A percentile compares a stretch with the other conserved stretches of the same genome.
These are phyloP conservation scores for Cordyceps farinosa DNA, from an alignment of 2,329 filamentous ascomycete species.

Conservation along the genomic window DNA sequence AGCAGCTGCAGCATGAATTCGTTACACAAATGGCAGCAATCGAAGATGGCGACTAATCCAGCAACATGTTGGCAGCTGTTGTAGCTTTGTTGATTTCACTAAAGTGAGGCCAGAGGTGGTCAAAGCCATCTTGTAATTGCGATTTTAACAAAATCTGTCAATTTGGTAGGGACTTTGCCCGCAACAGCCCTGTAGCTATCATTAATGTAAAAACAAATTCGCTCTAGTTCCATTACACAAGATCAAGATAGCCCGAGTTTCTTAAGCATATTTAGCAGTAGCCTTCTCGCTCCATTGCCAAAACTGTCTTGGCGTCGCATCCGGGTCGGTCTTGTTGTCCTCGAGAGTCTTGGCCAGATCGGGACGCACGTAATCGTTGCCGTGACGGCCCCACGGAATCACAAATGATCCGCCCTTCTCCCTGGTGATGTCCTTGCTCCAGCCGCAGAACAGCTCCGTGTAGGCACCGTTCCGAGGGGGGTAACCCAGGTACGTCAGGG, in stretches of 20 bases:
- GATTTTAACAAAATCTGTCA: background rate
- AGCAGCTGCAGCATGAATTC: slow-evolving; percentile 41
- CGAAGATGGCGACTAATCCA: background rate
- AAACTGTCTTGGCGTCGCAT: slow-evolving; percentile 28
- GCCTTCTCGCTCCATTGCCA: slow-evolving; percentile 36
- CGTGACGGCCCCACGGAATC: slow-evolving; percentile 21
- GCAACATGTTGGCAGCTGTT: background rate
- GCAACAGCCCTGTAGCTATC: background rate
- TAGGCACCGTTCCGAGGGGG: slow-evolving; percentile 13
- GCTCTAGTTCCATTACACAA: background rate
- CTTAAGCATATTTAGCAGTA: slow-evolving; percentile 19
- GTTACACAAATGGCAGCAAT: slow-evolving; percentile 16
- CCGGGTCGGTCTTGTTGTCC: slow-evolving; percentile 29
- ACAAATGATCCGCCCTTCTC: slow-evolving; percentile 26
- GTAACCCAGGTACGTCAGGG: slow-evolving; percentile 19
- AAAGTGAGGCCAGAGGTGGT: background rate
- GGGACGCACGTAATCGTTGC: slow-evolving; percentile 28
- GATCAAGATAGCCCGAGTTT: background rate
- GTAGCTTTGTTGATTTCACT: background rate
- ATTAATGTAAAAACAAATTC: background rate
- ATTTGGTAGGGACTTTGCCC: background rate
- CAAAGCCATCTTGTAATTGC: background rate
- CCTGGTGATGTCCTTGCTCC: slow-evolving; percentile 32
- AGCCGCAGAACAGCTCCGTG: slow-evolving; percentile 18
- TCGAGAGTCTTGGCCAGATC: slow-evolving; percentile 25